These are phyloP conservation scores for Entonaema liquescens DNA, from an alignment of 495 filamentous ascomycete genomes.

Conservation along the genomic window DNA sequence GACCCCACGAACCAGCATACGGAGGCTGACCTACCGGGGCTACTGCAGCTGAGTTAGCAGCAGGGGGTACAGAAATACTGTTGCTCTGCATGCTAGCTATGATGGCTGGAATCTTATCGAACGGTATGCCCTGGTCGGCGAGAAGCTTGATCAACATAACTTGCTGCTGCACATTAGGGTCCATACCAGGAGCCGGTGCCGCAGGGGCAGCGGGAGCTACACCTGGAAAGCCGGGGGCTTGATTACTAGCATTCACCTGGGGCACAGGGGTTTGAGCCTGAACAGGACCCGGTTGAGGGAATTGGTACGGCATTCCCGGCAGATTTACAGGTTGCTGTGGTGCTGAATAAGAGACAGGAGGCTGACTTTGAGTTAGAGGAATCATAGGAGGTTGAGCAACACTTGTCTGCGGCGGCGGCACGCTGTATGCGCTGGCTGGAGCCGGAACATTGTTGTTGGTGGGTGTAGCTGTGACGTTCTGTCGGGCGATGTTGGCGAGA, in stretches of 20 bases:
- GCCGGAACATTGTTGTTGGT: conserved; percentile 57
- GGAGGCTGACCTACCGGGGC: conserved; percentile 39
- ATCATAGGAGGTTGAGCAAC: conserved; percentile 42
- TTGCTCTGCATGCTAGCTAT: conserved; percentile 54
- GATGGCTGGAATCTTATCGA: conserved; percentile 58
- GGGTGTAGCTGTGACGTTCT: conserved; percentile 72
- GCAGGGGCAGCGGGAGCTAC: conserved; percentile 51
- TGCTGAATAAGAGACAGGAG: conserved; percentile 44
- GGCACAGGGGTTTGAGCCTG: conserved; percentile 47
- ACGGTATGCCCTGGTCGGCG: conserved; percentile 53
- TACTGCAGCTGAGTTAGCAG: conserved; percentile 36
- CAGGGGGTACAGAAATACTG: conserved; percentile 31
- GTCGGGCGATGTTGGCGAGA: conserved; percentile 84
- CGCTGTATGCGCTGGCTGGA: conserved; percentile 61
- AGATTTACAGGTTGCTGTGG: conserved; percentile 67
- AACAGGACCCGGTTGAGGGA: conserved; percentile 57
- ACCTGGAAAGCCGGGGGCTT: conserved; percentile 44
- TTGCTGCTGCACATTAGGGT: conserved; percentile 68
- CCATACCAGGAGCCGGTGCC: conserved; percentile 52
- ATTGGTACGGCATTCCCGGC: conserved; percentile 61
- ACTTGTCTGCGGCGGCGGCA: conserved; percentile 61
- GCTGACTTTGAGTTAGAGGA: conserved; percentile 32
- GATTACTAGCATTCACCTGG: conserved; percentile 60
- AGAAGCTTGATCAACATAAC: conserved; percentile 58
- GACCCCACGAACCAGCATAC: conserved; percentile 45